phyloP scores from a whole-genome alignment of 2,329 filamentous ascomycete species.

The Bipolaris oryzae region DNA sequence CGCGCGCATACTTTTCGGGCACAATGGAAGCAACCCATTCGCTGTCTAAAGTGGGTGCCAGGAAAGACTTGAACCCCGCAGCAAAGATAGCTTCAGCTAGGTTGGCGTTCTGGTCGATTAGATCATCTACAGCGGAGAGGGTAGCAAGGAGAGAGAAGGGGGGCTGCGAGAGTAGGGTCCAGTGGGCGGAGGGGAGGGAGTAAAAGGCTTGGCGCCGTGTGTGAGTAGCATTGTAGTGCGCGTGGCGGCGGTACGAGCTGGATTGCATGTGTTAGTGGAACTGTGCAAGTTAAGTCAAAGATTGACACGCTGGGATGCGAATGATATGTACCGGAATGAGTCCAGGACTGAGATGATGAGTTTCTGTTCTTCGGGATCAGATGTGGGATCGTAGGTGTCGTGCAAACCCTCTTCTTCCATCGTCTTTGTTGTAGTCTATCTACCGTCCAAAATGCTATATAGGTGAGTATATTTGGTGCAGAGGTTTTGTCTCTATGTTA shows the following conservation, averaged over 20 bases:
- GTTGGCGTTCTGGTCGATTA: conserved; percentile 86
- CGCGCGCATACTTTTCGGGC: conserved; percentile 33
- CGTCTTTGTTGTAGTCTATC: background rate
- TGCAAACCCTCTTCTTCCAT: conserved; percentile 57
- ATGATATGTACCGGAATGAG: conserved; percentile 74
- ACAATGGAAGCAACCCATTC: conserved; percentile 44
- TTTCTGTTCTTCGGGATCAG: conserved; percentile 78
- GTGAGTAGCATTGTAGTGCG: conserved; percentile 91
- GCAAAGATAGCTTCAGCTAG: conserved; percentile 79
- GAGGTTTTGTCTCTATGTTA: too few species aligned
- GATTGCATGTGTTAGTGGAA: background rate
- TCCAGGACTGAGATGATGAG: conserved; percentile 84
- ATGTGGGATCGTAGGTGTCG: conserved; percentile 67
- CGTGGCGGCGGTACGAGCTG: conserved; percentile 82
- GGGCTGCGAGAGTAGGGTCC: conserved; percentile 77
- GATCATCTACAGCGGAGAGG: conserved; percentile 78
- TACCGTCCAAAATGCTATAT: background rate
- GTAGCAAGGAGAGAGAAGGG: conserved; percentile 84
- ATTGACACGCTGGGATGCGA: background rate
- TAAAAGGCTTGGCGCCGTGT: conserved; percentile 92
- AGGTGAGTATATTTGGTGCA: background rate
- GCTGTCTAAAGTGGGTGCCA: conserved; percentile 40
- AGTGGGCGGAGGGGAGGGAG: conserved; percentile 81
- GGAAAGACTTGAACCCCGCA: conserved; percentile 43
- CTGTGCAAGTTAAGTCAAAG: background rate